These are phyloP conservation scores for Mollisiaceae sp. DNA, from an alignment of 2,329 filamentous ascomycete species.

Conservation along the genomic window DNA sequence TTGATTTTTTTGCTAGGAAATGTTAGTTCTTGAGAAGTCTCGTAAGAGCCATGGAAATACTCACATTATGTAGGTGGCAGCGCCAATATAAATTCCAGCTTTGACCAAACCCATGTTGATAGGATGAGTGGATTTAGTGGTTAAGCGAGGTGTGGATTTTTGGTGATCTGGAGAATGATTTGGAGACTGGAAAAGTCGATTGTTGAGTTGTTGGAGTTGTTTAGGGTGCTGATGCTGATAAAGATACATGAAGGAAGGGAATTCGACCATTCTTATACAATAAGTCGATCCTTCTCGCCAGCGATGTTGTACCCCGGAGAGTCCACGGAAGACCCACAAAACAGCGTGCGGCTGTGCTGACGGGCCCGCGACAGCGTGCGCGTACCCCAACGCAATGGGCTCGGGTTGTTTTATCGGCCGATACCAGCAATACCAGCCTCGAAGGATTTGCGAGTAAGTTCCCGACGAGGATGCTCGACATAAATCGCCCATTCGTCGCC, in stretches of 20 bases:
- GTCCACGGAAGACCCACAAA: not conserved
- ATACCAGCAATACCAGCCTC: conserved; percentile 5
- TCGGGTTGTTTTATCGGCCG: conserved; percentile 10
- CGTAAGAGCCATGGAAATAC: not conserved
- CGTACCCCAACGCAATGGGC: not conserved
- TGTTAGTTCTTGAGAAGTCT: not conserved
- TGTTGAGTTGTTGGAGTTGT: not conserved
- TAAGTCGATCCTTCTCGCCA: conserved; percentile 1
- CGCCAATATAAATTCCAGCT: conserved; percentile 18
- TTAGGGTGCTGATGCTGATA: not conserved
- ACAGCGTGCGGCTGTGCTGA: not conserved
- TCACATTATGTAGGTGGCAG: conserved; percentile 14
- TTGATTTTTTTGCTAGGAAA: conserved; percentile 11
- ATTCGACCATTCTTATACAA: conserved; percentile 5
- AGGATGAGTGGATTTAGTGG: conserved; percentile 6
- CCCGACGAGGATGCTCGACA: conserved; percentile 20
- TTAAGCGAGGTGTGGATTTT: not conserved
- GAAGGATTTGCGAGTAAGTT: conserved; percentile 10
- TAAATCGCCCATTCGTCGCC: conserved; percentile 20
- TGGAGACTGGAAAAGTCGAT: not conserved
- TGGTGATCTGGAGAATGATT: not conserved
- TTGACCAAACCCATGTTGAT: conserved; percentile 20
- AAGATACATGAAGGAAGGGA: not conserved
- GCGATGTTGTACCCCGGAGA: not conserved
- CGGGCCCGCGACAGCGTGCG: conserved; percentile 2